Evolutionary conservation across 257 asterid species (phyloP), one percentile per base, ranked within the genome.

Genomic region (Paraleonurus japonicus): DNA sequence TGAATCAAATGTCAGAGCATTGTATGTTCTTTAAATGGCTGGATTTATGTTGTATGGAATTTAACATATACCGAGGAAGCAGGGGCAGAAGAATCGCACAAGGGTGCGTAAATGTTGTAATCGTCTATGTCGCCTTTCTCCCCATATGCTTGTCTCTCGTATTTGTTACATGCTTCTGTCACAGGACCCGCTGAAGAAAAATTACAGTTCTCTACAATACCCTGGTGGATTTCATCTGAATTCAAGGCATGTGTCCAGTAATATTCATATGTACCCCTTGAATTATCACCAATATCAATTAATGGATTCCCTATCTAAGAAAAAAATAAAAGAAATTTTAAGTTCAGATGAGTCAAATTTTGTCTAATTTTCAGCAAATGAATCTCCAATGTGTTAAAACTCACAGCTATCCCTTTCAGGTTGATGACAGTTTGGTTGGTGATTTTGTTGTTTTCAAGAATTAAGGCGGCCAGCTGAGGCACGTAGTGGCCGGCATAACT

Each of bases 401-500:
- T 85, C 67, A 89, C 93, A 37, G 87, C 88, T 47, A 89, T 78
- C 22, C 96, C 91, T 82, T 83, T 85, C 57, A 89, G 16, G 43
- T 79, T 83, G 66, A 89, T 76, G 69, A 75, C 67, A 5, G 86
- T 81, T 70, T 82, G 83, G 50, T 85, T 84, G 9, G 84, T 72
- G 19, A 65, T 76, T 51, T 78, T 67, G 82, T 86, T 89, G 71
- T 73, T 84, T 3, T 66, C 37, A 2, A 85, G 85, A 80, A 87
- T 87, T 23, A 87, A 61, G 11, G 81, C 76, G 4, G 96, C 89
- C 3, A 89, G 85, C 37, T 89, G 96, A 43, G 96, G 96, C 12
- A 80, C 83, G 11, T 87, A 89, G 73, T 89, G 96, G 9, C 92
- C 94, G 0, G 89, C 92, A 24, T 87, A 89, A 68, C 90, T 87